Conservation (phyloP, 305 asterid species). For the Solanum hybrid region DNA sequence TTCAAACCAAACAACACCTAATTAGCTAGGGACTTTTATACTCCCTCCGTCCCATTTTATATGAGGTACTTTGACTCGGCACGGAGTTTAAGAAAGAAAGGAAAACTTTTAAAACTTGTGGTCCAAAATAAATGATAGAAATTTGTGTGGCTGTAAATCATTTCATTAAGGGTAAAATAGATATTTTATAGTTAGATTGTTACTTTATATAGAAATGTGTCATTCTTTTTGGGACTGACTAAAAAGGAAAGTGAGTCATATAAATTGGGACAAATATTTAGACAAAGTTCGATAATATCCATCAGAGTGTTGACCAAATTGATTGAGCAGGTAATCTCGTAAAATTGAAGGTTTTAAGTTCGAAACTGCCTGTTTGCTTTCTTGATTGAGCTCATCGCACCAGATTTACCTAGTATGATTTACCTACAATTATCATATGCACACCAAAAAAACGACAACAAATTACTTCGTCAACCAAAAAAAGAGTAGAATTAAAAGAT, state of each 20-base stretch:
- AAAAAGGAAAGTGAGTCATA: no score
- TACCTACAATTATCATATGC: not conserved
- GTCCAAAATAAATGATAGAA: no score
- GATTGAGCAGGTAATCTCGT: not conserved
- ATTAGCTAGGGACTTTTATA: no score
- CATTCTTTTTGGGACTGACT: no score
- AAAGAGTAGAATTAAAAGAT: not conserved
- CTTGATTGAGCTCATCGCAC: not conserved
- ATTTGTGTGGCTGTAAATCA: no score
- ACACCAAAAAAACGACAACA: not conserved
- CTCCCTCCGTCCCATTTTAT: no score
- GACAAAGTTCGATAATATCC: not conserved
- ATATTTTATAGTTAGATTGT: no score
- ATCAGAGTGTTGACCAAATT: not conserved
- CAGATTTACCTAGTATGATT: fast-evolving
- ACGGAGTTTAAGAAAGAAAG: no score
- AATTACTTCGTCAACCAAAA: not conserved
- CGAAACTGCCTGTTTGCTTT: not conserved
- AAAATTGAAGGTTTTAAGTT: not conserved
- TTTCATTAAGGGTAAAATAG: no score
- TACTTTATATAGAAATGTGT: no score
- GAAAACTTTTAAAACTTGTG: no score
- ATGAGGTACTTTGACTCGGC: no score
- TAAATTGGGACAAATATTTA: not conserved
- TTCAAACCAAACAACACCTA: not conserved